These are phyloP conservation scores for Galeopsis tetrahit DNA, from an alignment of 257 asterid genomes.

Conservation along the genomic window DNA sequence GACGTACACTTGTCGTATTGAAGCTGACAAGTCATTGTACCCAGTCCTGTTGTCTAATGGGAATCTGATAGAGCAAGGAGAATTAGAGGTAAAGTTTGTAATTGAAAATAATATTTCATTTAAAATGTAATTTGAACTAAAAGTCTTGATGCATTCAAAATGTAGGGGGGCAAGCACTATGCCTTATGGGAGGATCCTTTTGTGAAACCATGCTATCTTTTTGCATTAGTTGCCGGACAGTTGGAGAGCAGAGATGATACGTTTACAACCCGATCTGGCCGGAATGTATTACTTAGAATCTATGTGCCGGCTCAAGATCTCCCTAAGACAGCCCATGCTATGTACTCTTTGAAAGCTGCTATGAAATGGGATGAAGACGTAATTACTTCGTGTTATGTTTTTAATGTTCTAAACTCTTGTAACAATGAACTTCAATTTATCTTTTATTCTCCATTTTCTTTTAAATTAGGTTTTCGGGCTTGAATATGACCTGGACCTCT, in stretches of 20 bases:
- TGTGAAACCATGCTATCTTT: slow-evolving; percentile 95
- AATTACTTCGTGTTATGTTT: slow-evolving; percentile 33
- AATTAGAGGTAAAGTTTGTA: slow-evolving; percentile 61
- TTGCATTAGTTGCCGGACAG: slow-evolving; percentile 96
- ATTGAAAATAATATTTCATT: slow-evolving; percentile 9
- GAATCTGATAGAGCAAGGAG: slow-evolving; percentile 86
- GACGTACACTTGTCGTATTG: slow-evolving; percentile 85
- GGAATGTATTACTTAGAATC: slow-evolving; percentile 78
- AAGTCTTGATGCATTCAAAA: slow-evolving; percentile 12
- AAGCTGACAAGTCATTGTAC: slow-evolving; percentile 87
- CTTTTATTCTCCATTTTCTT: slow-evolving; percentile 19
- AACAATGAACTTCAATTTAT: slow-evolving; percentile 7
- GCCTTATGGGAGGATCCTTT: slow-evolving; percentile 92
- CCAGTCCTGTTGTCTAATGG: slow-evolving; percentile 93
- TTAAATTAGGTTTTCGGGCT: slow-evolving; percentile 83
- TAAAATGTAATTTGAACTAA: slow-evolving; percentile 7
- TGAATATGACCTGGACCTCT: slow-evolving; percentile 96
- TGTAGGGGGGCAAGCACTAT: slow-evolving; percentile 81
- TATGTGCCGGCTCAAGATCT: slow-evolving; percentile 93
- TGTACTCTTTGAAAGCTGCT: slow-evolving; percentile 95
- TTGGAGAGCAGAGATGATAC: slow-evolving; percentile 88
- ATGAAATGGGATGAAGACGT: slow-evolving; percentile 99
- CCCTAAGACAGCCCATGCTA: slow-evolving; percentile 92
- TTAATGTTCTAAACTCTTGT: slow-evolving; percentile 18
- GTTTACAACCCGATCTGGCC: slow-evolving; percentile 80